A percentile compares a stretch with the other conserved stretches of the same genome.
phyloP scores from a whole-genome alignment of 2,329 filamentous ascomycete genomes.

The Neurospora sp. region DNA sequence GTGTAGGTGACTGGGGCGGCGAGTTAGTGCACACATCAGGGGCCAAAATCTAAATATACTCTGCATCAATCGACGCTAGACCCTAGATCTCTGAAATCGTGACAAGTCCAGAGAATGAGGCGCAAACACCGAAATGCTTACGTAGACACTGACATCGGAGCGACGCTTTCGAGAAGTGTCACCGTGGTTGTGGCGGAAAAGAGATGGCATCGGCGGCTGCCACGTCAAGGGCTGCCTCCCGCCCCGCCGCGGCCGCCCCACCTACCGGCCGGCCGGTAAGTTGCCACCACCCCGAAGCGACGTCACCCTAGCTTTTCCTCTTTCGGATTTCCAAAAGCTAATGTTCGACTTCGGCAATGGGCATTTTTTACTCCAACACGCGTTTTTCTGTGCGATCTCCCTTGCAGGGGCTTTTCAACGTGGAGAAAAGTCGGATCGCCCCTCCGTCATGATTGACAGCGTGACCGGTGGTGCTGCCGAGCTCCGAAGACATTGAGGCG shows the following conservation, averaged over 20 bases:
- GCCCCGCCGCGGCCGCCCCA: not conserved
- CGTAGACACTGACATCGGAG: not conserved
- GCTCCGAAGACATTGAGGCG: not conserved
- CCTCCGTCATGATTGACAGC: not conserved
- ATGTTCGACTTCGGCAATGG: not conserved
- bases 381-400: not conserved
- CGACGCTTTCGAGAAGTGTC: not conserved
- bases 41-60: not conserved
- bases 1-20: not conserved
- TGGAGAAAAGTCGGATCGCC: not conserved
- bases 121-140: not conserved
- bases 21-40: not conserved
- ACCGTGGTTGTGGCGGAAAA: not conserved
- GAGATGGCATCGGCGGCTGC: not conserved
- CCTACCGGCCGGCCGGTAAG: not conserved
- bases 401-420: not conserved
- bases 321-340: not conserved
- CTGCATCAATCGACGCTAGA: not conserved
- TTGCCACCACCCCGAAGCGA: not conserved
- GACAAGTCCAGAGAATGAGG: not conserved
- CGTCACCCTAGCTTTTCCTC: not conserved
- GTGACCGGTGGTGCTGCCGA: not conserved
- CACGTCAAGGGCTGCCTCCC: constrained; percentile 5
- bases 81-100: not conserved
- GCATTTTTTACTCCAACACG: not conserved